phyloP scores from a whole-genome alignment of 108 stramenopile species.

The Conticribra guillardii region DNA sequence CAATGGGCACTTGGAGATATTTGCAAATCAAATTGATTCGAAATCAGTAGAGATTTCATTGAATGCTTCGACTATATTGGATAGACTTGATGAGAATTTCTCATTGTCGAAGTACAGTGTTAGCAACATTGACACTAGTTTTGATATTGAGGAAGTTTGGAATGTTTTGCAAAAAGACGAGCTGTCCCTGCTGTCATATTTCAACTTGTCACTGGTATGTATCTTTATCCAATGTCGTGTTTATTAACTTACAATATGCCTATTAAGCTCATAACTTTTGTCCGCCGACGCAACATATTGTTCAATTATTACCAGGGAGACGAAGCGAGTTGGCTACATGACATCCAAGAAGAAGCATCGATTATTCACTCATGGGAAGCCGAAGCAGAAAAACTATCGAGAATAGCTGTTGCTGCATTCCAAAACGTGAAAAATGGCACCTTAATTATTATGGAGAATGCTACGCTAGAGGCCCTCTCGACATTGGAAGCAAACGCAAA shows the following conservation, averaged over 20 bases:
- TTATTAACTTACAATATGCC: too few species aligned
- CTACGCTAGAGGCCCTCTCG: not conserved
- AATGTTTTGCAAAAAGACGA: not conserved
- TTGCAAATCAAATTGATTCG: constrained; percentile 24
- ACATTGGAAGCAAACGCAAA: constrained; percentile 9
- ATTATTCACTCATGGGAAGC: constrained; percentile 39
- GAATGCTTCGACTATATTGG: constrained; percentile 26
- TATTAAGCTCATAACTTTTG: too few species aligned
- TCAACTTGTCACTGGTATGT: constrained; percentile 16
- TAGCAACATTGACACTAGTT: not conserved
- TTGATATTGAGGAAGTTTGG: not conserved
- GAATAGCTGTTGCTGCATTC: constrained; percentile 33
- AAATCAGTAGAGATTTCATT: constrained; percentile 13
- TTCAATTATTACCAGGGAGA: too few species aligned
- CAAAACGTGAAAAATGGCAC: constrained; percentile 22
- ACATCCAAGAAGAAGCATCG: constrained; percentile 22
- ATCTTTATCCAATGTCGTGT: too few species aligned
- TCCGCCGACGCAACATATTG: too few species aligned
- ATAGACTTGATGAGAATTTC: constrained; percentile 11
- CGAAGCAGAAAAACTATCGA: constrained; percentile 37
- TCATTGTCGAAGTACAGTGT: constrained; percentile 1
- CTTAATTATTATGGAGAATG: constrained; percentile 8
- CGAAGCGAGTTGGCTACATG: constrained; percentile 24
- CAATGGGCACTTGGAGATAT: not conserved
- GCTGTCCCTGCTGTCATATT: not conserved